Evolutionary conservation across 371 early-diverging fungal genomes (phyloP).

Genomic region (Blastocladiella emersonii): DNA sequence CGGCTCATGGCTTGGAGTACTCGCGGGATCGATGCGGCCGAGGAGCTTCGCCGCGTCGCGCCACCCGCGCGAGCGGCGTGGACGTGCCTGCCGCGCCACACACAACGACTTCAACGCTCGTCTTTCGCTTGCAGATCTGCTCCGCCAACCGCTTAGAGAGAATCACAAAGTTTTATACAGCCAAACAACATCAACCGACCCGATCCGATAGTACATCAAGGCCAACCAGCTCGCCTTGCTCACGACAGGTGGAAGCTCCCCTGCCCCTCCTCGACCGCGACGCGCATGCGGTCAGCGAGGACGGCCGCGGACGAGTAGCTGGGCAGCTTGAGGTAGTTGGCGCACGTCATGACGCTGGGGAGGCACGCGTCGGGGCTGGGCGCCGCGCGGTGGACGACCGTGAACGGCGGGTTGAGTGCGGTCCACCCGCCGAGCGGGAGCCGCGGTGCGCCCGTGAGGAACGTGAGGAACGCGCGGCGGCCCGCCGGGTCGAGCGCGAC

Average conservation of each 20-base stretch:
- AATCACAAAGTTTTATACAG: too few relatives aligned
- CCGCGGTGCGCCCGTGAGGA: constrained; percentile 82
- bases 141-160: too few relatives aligned
- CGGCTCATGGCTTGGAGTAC: too few relatives aligned
- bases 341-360: constrained; percentile 94
- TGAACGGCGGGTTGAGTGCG: constrained; percentile 64
- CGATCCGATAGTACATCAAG: too few relatives aligned
- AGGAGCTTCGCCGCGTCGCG: too few relatives aligned
- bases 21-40: too few relatives aligned
- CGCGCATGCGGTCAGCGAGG: constrained; percentile 43
- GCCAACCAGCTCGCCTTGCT: too few relatives aligned
- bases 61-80: too few relatives aligned
- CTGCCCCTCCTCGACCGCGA: constrained; percentile 75
- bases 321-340: constrained; percentile 86
- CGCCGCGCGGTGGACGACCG: constrained; percentile 65
- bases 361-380: constrained; percentile 59
- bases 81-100: too few relatives aligned
- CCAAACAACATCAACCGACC: too few relatives aligned
- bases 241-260: constrained; percentile 67
- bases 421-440: constrained; percentile 83
- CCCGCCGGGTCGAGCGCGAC: constrained; percentile 38
- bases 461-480: constrained; percentile 70
- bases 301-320: constrained; percentile 59
- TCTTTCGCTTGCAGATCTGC: too few relatives aligned
- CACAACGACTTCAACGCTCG: too few relatives aligned